Base-by-base conservation (phyloP, 495 filamentous ascomycete genomes). In the Penicillium cinerascens region DNA sequence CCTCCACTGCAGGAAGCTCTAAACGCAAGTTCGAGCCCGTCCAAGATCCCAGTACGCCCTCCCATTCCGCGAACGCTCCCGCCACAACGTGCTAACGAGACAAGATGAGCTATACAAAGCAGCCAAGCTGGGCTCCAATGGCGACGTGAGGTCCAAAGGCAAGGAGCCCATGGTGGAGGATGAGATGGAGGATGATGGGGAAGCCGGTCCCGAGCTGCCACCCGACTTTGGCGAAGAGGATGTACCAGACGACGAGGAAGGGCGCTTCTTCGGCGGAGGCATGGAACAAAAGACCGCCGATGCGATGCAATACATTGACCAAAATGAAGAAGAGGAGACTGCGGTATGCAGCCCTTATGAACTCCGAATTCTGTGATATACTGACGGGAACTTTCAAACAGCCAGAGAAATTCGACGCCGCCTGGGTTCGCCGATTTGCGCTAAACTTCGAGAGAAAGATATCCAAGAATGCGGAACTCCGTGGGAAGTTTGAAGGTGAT, bases 191-290 rank as follows among this genome's bases (percentile, higher is more conserved):
- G 84, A 87, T 51, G 84, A 87, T 54, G 83, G 81, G 15, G 80
- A 80, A 56, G 84, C 83, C 17, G 89, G 87, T 4, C 87, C 87
- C 4, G 77, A 84, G 27, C 63, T 87, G 13, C 90, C 90, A 1
- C 84, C 84, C 1, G 82, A 86, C 59, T 71, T 74, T 41, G 83
- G 85, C 15, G 74, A 78, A 27, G 80, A 79, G 47, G 77, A 78
- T 49, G 61, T 69, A 15, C 80, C 81, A 26, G 91, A 95, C 61
- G 92, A 96, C 62, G 88, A 95, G 47, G 93, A 92, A 51, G 92
- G 92, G 0, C 83, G 93, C 43, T 99, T 99, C 76, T 97, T 95
- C 61, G 93, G 92, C 39, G 89, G 90, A 49, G 93, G 93, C 39
- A 85, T 97, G 56, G 88, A 87, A 23, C 80, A 82, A 26, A 79